phyloP scores from a whole-genome alignment of 495 filamentous ascomycete species.

The Pyrenopolyporus hunteri region DNA sequence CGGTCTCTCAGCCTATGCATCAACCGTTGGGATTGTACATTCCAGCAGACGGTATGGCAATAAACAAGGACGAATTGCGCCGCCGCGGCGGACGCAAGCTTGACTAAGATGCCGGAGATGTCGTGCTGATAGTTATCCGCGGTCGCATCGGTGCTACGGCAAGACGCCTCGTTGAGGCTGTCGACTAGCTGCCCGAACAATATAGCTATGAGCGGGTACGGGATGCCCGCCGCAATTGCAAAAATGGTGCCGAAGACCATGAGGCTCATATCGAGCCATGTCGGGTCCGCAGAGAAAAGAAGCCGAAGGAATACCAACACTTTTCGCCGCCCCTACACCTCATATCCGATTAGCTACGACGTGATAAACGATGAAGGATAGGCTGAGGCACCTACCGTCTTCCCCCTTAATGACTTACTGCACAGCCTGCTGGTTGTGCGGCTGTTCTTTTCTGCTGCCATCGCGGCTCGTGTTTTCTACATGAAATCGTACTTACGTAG shows the following conservation, averaged over 20 bases:
- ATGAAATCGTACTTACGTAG: neutral
- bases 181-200: conserved; percentile 70
- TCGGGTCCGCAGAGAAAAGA: conserved; percentile 40
- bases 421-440: neutral
- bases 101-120: conserved; percentile 60
- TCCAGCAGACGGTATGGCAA: conserved; percentile 60
- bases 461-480: neutral
- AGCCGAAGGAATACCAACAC: conserved; percentile 34
- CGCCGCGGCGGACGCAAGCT: conserved; percentile 65
- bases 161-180: conserved; percentile 63
- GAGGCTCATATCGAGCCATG: conserved; percentile 51
- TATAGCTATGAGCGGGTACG: conserved; percentile 70
- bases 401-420: neutral
- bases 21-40: conserved; percentile 62
- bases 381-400: conserved; percentile 4
- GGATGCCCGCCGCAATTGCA: conserved; percentile 65
- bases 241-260: conserved; percentile 54
- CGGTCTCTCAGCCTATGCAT: conserved; percentile 62
- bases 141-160: conserved; percentile 37
- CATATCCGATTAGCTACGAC: neutral
- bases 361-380: neutral
- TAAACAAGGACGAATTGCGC: conserved; percentile 66
- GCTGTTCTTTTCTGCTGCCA: neutral
- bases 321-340: conserved; percentile 11
- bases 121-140: conserved; percentile 43